Base-by-base conservation (phyloP, 148 eudicot species). In the Rhododendron vialii region DNA sequence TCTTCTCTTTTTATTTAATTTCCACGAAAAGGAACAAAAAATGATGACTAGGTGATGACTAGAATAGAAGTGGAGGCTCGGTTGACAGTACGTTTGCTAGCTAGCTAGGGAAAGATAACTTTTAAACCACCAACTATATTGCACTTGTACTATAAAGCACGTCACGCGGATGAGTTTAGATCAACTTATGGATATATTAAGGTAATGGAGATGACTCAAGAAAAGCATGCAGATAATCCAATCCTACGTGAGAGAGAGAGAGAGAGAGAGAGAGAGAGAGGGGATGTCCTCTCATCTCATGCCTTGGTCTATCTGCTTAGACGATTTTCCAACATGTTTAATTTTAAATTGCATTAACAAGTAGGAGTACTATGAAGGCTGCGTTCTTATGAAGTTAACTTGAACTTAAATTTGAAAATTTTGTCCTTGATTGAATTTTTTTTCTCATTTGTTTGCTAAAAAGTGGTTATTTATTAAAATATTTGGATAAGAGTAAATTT, bases 131-230 rank as follows among this genome's bases (percentile, higher is more conserved):
- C 26, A n/a, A 65, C 26, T 2, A 41, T 41, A 41, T 41, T 5
- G 45, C 45, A 0, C 45, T 0, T 5, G 8, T 41, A 47, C 13
- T 48, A 48, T 48, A 48, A 48, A 48, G 51, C 51, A 41, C 45
- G 45, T 41, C 45, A 41, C 14, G 7, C 57, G 10, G 8, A 26
- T 26, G 57, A 26, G 26, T n/a, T 47, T 10, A 3, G 7, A 1
- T 11, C 3, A 13, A 47, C 4, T 45, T 28, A 4, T n/a, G 41
- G 57, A n/a, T 80, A 24, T 38, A 41, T 30, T 71, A 6, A 71
- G 38, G 38, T 30, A 80, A 50, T 80, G 82, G 63, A 51, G 35
- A 80, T 80, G 82, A 80, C 82, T 80, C 63, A 80, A 80, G 8
- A 48, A 30, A 48, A 3, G 76, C 38, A 67, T 67, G 57, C 57